Base-by-base conservation (phyloP, 2,329 filamentous ascomycete genomes). In the Alternaria alternata region DNA sequence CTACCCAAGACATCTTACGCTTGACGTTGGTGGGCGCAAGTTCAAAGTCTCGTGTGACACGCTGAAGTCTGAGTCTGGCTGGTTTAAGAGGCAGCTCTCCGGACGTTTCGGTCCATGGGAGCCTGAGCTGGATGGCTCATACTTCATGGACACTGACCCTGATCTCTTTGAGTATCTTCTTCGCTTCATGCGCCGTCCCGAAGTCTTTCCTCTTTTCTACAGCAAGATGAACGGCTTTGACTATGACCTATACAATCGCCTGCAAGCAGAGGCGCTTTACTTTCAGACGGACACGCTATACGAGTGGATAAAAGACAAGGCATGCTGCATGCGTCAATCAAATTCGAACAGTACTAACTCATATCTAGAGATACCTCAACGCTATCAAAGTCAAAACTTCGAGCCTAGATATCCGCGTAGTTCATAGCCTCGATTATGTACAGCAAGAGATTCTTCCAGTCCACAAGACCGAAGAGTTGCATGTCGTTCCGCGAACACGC, bases 121-220 rank as follows among this genome's bases (percentile, higher is more conserved):
- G 3, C 59, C 62, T 9, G 32, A 68, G 34, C 12, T 30, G 0
- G 63, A 80, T 22, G 76, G 74, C 0, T 71, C 72, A 0, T 77
- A 77, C 63, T 82, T 81, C 64, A 54, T 83, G 20, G 80, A 82
- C 56, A 67, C 76, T 0, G 77, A 82, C 43, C 66, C 75, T 0
- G 59, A 68, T 0, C 28, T 78, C 2, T 82, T 82, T 58, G 55
- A 69, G 12, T 54, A 71, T 34, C 39, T 73, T 1, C 46, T 73
- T 1, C 18, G 48, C 6, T 72, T 67, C 51, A 68, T 73, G 68
- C 64, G 66, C 0, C 67, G 68, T 16, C 70, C 68, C 0, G 4
- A 20, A 1, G 44, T 61, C 1, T 70, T 67, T 36, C 67, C 80
- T 0, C 22, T 82, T 0, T 80, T 80, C 66, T 81, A 71, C 59